Percentiles rank a stretch among this genome's conserved stretches.
Evolutionary conservation across 768 basidiomycete species (phyloP).

Genomic region (Gloeopeniophorella convolvens): DNA sequence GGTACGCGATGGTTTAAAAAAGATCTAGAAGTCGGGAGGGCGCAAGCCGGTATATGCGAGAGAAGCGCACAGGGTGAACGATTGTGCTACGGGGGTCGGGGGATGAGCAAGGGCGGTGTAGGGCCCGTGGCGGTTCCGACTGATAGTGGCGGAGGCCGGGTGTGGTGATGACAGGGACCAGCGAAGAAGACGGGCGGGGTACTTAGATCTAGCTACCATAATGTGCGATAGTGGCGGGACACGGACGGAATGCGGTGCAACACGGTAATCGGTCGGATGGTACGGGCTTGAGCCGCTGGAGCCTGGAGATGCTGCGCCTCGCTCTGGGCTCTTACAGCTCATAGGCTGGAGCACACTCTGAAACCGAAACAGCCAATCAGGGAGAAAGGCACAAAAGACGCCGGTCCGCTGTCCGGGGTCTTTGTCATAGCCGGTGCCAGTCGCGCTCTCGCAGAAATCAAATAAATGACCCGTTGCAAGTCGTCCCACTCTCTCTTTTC

Average conservation of each 20-base stretch:
- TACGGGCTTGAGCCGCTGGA: not conserved
- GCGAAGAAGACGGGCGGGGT: constrained; percentile 1
- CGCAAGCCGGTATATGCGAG: too few relatives aligned
- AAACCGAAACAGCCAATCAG: too few relatives aligned
- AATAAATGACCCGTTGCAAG: constrained; percentile 13
- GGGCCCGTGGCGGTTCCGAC: not conserved
- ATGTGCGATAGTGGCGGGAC: constrained; percentile 11
- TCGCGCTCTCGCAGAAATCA: not conserved
- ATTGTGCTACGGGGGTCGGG: not conserved
- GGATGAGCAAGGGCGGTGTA: not conserved
- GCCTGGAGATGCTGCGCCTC: too few relatives aligned
- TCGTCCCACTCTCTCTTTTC: constrained; percentile 14
- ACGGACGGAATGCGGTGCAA: not conserved
- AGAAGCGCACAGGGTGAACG: too few relatives aligned
- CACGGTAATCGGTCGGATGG: not conserved
- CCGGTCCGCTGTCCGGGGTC: constrained; percentile 12
- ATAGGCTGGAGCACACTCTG: too few relatives aligned
- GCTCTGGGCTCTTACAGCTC: too few relatives aligned
- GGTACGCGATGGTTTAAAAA: too few relatives aligned
- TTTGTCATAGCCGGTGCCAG: constrained; percentile 13
- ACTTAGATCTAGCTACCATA: not conserved
- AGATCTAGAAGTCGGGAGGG: too few relatives aligned
- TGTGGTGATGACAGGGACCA: not conserved
- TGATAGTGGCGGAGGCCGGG: too few relatives aligned
- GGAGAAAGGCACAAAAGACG: too few relatives aligned